Evolutionary conservation across 306 rosid species (phyloP).

Genomic region (Carpinus viminea): DNA sequence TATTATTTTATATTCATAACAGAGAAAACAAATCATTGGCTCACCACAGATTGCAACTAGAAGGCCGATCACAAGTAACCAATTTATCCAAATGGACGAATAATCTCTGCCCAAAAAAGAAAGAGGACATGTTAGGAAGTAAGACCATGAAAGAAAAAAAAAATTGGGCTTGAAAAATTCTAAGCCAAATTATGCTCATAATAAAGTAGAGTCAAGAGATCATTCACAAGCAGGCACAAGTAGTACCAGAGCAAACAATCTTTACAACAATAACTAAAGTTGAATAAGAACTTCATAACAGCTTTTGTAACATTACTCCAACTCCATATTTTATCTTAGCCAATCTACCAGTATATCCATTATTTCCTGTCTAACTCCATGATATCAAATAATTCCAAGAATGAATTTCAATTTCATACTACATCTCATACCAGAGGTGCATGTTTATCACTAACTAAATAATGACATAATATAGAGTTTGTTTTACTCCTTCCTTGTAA

Average conservation of each 20-base stretch:
- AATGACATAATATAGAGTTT: constrained; percentile 16
- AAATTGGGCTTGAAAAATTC: background rate
- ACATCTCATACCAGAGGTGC: constrained; percentile 19
- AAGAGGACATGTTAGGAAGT: constrained; percentile 20
- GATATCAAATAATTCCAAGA: constrained; percentile 23
- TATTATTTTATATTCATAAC: background rate
- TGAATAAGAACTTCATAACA: background rate
- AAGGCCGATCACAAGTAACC: constrained; percentile 70
- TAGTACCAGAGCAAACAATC: background rate
- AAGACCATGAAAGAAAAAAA: background rate
- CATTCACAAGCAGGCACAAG: background rate
- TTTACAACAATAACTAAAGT: background rate
- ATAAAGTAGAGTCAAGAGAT: background rate
- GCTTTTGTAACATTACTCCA: background rate
- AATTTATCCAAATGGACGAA: constrained; percentile 77
- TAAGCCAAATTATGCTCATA: background rate
- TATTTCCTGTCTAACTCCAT: background rate
- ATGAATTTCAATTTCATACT: constrained; percentile 9
- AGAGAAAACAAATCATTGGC: constrained; percentile 33
- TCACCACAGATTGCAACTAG: constrained; percentile 74
- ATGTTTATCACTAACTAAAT: constrained; percentile 22
- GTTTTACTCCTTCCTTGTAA: constrained; percentile 16
- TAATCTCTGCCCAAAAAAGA: constrained; percentile 61
- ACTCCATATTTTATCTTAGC: background rate
- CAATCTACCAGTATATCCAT: background rate